Evolutionary conservation across 257 asterid genomes (phyloP).

Genomic region (Solanum virginianum): DNA sequence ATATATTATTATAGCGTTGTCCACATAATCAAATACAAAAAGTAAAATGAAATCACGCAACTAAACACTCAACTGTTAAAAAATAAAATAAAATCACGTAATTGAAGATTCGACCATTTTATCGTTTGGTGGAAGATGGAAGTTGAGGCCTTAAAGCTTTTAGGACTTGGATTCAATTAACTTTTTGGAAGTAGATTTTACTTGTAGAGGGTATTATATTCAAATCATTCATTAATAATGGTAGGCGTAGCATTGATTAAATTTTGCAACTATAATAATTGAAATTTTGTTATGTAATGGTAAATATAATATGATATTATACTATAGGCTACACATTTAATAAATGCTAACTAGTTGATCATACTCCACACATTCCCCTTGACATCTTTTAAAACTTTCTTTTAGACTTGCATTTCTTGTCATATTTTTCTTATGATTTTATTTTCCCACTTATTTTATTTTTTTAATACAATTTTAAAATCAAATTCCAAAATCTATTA

Average conservation of each 20-base stretch:
- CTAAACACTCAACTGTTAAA: too few species aligned
- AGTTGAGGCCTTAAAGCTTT: not conserved
- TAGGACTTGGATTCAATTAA: not conserved
- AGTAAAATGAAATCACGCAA: too few species aligned
- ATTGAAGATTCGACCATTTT: too few species aligned
- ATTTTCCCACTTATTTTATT: too few species aligned
- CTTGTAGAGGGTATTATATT: not conserved
- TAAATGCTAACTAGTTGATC: not conserved
- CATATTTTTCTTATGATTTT: not conserved
- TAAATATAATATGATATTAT: not conserved
- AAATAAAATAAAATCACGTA: too few species aligned
- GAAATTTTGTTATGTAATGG: not conserved
- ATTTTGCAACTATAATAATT: not conserved
- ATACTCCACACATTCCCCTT: not conserved
- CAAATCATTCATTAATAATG: not conserved
- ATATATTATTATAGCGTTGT: too few species aligned
- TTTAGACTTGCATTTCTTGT: not conserved
- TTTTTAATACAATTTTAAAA: too few species aligned
- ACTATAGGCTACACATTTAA: not conserved
- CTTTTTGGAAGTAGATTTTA: not conserved
- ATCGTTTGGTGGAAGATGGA: not conserved
- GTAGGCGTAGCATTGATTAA: not conserved
- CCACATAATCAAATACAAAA: too few species aligned
- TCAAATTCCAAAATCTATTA: too few species aligned
- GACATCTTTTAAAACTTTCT: not conserved